Conservation (phyloP, 495 filamentous ascomycete genomes). For the Oleoguttula mirabilis region DNA sequence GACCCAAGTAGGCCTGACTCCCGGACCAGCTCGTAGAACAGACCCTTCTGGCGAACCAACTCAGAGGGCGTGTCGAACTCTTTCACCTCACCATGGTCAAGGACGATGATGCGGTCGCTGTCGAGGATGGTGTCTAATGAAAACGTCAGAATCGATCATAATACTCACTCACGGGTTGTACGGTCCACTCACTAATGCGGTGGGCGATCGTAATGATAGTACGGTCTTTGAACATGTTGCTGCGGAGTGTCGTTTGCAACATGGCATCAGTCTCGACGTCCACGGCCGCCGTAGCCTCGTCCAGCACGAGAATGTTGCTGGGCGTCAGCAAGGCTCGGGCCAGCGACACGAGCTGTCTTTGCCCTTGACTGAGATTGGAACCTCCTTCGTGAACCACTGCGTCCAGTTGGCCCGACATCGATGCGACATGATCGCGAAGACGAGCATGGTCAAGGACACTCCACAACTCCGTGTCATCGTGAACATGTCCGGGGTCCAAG, state of each 20-base stretch:
- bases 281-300: slow-evolving; percentile 94
- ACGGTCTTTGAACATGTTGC: slow-evolving; percentile 62
- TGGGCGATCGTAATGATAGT: slow-evolving; percentile 75
- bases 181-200: too few species aligned
- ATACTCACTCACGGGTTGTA: too few species aligned
- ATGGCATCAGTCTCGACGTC: slow-evolving; percentile 90
- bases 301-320: slow-evolving; percentile 91
- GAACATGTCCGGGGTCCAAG: slow-evolving; percentile 84
- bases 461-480: slow-evolving; percentile 97
- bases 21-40: slow-evolving; percentile 34
- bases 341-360: slow-evolving; percentile 85
- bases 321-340: slow-evolving; percentile 88
- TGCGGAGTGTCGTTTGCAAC: slow-evolving; percentile 55
- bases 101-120: slow-evolving; percentile 79
- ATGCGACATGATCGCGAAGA: slow-evolving; percentile 78
- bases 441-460: slow-evolving; percentile 90
- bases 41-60: slow-evolving; percentile 26
- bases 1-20: slow-evolving; percentile 28
- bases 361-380: slow-evolving; percentile 68
- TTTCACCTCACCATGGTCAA: slow-evolving; percentile 50
- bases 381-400: slow-evolving; percentile 88
- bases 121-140: slow-evolving; percentile 97
- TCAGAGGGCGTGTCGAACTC: slow-evolving; percentile 35
- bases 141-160: too few species aligned
- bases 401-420: slow-evolving; percentile 83